Evolutionary conservation across 140 eudicot species (phyloP).

Genomic region (Ambrosia hybrid): DNA sequence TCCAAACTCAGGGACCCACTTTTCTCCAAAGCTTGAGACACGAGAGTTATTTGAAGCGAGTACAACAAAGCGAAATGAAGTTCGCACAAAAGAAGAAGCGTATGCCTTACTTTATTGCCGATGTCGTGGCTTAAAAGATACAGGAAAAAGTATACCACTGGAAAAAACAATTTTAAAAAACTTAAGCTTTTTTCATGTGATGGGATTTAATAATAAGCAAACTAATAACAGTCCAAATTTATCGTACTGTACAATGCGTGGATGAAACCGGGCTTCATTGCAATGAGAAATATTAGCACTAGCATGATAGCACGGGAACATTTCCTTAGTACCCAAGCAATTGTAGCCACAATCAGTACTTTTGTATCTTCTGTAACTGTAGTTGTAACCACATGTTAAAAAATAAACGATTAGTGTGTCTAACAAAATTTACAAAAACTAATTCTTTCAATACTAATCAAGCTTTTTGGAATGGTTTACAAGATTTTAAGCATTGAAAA

Average conservation of each 20-base stretch:
- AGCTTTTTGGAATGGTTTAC: neutral
- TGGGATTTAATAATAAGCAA: slow-evolving; percentile 9
- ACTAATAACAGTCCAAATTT: slow-evolving; percentile 4
- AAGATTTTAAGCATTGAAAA: neutral
- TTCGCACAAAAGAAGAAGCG: slow-evolving; percentile 63
- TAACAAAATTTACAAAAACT: neutral
- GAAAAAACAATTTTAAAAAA: slow-evolving; percentile 12
- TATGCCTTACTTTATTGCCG: slow-evolving; percentile 47
- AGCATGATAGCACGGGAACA: slow-evolving; percentile 69
- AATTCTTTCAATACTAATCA: neutral
- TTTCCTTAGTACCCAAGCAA: slow-evolving; percentile 69
- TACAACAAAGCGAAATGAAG: slow-evolving; percentile 62
- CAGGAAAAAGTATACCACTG: slow-evolving; percentile 67
- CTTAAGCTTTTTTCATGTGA: slow-evolving; percentile 9
- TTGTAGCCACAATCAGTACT: slow-evolving; percentile 66
- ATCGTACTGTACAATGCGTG: slow-evolving; percentile 71
- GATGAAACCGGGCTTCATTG: slow-evolving; percentile 67
- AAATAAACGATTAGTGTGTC: neutral
- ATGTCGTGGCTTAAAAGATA: slow-evolving; percentile 64
- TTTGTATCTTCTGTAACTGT: slow-evolving; percentile 67
- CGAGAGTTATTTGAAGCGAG: slow-evolving; percentile 51
- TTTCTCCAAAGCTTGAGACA: slow-evolving; percentile 45
- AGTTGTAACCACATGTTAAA: slow-evolving; percentile 11
- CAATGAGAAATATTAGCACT: slow-evolving; percentile 55
- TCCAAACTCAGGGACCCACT: slow-evolving; percentile 41